Base-by-base conservation (phyloP, 2,329 filamentous ascomycete species). In the Fragosphaeria purpurea region DNA sequence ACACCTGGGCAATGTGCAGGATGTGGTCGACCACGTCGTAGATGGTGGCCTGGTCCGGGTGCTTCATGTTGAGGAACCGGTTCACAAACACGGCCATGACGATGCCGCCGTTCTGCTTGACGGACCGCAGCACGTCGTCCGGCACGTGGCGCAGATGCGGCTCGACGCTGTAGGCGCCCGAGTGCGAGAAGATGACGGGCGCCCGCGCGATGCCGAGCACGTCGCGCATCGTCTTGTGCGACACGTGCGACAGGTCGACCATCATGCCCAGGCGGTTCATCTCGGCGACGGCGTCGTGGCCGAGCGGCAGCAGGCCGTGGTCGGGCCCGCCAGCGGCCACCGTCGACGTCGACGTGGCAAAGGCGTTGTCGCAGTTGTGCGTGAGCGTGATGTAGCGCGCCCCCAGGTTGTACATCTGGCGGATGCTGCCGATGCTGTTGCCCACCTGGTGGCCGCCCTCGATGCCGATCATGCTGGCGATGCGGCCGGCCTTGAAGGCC, bases 1-100 rank as follows among this genome's bases (percentile, higher is more conserved):
- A 88, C 33, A 85, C 68, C 46, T 87, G 73, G 1, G 88, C 90
- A 57, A 96, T 89, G 61, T 96, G 76, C 55, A 79, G 73, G 55
- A 95, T 84, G 63, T 96, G 90, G 55, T 82, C 75, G 1, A 81
- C 87, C 1, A 94, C 87, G 43, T 44, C 42, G 30, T 44, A 22
- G 30, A 44, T 44, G 13, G 42, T 44, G n/a, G 42, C 45, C n/a
- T 22, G n/a, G 5, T 39, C 45, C 11, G 45, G 33, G 9, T 31
- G 6, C 5, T 31, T 7, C 34, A 30, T 40, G 35, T 40, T 38
- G 4, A 47, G n/a, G 37, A 47, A 47, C 11, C n/a, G 22, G 34
- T 12, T 38, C n/a, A 47, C 45, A 39, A 47, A 47, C 34, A 32
- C n/a, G 22, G 31, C 45, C 45, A 47, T 47, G 45, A 47, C 38